Evolutionary conservation across 805 yeast genomes (phyloP), one percentile per base, ranked within the genome.

Genomic region (Trichomonascus vanleenenianus): DNA sequence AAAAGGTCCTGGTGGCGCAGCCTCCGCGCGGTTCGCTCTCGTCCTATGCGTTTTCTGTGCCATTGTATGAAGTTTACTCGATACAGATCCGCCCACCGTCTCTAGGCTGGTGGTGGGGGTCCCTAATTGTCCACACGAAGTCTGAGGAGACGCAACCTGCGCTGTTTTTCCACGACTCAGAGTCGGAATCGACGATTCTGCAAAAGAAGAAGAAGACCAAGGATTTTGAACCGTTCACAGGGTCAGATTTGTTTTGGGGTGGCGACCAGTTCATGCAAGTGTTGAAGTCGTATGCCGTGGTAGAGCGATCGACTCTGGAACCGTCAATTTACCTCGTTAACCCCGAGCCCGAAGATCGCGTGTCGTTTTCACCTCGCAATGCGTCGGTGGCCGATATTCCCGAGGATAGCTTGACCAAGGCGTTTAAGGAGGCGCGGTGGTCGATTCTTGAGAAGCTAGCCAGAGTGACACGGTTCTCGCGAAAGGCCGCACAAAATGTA

Each of bases 91-190:
- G 97, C 44, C 81, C 81, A 2, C 97, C 96, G 4, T 79, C 88
- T 2, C 67, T 78, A 12, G 95, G 89, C 1, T 81, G 88, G 79
- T 91, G 97, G 96, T 78, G 76, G 65, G 99, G 99, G 0, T 85
- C 96, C 0, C 67, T 91, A 12, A 68, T 87, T 1, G 63, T 93
- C 25, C 82, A 86, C 62, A 76, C 91, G 1, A 75, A 76, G 52
- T 60, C 64, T 30, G 77, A 67, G 36, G 78, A 78, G 7, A 77
- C 79, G 38, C 64, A 87, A 14, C 97, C 97, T 0, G 82, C 88
- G 3, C 57, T 93, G 35, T 93, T 89, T 62, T 89, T 93, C 68
- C 98, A 93, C 63, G 98, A 93, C 59, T 83, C 85, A 45, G 89
- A 85, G 55, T 77, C 83, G 30, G 81, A 85, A 5, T 83, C 91